Conservation (phyloP, 1,284 basidiomycete species). For the Ustilago crameri region DNA sequence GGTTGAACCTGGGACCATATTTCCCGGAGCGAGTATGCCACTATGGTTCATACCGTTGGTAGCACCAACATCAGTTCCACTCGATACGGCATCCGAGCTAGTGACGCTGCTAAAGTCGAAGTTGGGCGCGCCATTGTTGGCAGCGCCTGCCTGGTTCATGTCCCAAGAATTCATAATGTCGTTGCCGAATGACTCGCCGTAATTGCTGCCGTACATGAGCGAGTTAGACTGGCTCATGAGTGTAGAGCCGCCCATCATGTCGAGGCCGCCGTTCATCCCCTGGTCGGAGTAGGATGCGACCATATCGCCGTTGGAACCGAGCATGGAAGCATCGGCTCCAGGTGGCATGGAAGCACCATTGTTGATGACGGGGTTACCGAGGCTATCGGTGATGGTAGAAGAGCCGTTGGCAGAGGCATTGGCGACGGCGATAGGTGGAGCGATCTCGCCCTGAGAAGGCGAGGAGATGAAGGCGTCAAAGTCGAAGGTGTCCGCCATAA, state of each 20-base stretch:
- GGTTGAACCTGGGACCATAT: background rate
- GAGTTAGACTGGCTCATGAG: constrained; percentile 46
- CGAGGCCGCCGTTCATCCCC: constrained; percentile 24
- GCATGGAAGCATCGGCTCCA: constrained; percentile 5
- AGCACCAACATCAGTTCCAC: background rate
- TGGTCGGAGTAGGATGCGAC: constrained; percentile 37
- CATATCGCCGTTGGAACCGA: constrained; percentile 27
- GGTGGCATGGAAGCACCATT: constrained; percentile 1
- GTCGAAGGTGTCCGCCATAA: constrained; percentile 50
- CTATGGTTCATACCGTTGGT: background rate
- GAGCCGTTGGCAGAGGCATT: constrained; percentile 1
- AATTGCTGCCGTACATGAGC: constrained; percentile 37
- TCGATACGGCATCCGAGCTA: background rate
- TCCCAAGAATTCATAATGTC: constrained; percentile 39
- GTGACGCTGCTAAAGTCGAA: constrained; percentile 21
- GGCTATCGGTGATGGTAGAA: constrained; percentile 6
- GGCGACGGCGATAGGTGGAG: constrained; percentile 6
- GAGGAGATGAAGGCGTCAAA: constrained; percentile 58
- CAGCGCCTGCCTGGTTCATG: constrained; percentile 10
- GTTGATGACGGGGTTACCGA: constrained; percentile 16
- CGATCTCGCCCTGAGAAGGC: constrained; percentile 37
- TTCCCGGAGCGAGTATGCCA: constrained; percentile 1
- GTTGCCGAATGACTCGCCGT: constrained; percentile 24
- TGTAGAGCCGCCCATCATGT: constrained; percentile 33
- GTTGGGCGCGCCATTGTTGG: constrained; percentile 4